Evolutionary conservation across 306 rosid genomes (phyloP), one percentile per base, ranked within the genome.

Genomic region (Prunus armeniaca): DNA sequence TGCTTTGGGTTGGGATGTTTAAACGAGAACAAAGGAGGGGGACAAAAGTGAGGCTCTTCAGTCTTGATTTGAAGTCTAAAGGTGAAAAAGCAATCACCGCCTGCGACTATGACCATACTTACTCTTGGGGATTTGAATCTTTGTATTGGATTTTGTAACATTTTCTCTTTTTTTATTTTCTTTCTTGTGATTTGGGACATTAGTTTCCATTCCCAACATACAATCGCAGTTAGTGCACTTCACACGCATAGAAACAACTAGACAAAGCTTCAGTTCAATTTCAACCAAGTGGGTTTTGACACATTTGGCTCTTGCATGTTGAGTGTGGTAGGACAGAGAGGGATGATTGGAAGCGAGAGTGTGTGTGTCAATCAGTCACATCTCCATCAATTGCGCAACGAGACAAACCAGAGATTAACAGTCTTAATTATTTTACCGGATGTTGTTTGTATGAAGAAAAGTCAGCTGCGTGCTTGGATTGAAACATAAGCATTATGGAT

Each of bases 21-120:
- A 22, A 77, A 32, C 43, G 78, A 73, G 74, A 71, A 20, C 55
- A 63, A 72, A 72, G 12, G 65, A 83, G 67, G 41, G 79, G 80
- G 85, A 73, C 79, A 64, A 87, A 85, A 80, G 86, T 69, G 79
- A 55, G 69, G 30, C 77, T 62, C 81, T 75, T 56, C 25, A 56
- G 20, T 60, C 47, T 22, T 28, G 65, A 72, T 78, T 64, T 61
- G 56, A 85, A 75, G 82, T 79, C 32, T 41, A 74, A 38, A 55
- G 12, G n/a, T 25, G 43, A 30, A 64, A 56, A 60, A 58, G 64
- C 41, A 81, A 56, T 60, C 78, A 79, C 30, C 69, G 72, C 77
- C 71, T 49, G 20, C 5, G 68, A 73, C 58, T 32, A 15, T 27
- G 77, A 73, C 77, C 77, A 15, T 17, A 25, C 69, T 72, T 20